Evolutionary conservation across 768 basidiomycete species (phyloP).

Genomic region (Amanita molliuscula): DNA sequence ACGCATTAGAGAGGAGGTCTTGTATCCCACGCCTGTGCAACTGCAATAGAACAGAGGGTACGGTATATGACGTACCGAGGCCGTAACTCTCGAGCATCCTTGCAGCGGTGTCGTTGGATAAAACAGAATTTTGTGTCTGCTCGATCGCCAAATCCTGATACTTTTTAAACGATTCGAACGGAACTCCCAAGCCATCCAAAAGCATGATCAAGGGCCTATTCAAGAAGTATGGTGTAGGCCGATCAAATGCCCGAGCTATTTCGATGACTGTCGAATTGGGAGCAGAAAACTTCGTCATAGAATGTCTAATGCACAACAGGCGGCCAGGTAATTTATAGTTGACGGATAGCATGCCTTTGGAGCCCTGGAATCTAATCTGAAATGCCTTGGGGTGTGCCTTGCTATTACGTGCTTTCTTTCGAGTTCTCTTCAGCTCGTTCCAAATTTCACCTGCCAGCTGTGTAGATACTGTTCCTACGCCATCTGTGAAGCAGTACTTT

Average conservation of each 20-base stretch:
- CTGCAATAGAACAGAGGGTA: conserved; percentile 40
- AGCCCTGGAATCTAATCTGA: conserved; percentile 54
- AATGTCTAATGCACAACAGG: conserved; percentile 41
- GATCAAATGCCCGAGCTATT: conserved; percentile 55
- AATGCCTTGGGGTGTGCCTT: conserved; percentile 36
- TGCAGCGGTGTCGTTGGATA: conserved; percentile 34
- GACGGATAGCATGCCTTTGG: conserved; percentile 55
- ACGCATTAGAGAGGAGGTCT: conserved; percentile 26
- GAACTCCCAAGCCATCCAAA: conserved; percentile 47
- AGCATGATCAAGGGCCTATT: conserved; percentile 66
- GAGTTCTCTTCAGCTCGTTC: conserved; percentile 25
- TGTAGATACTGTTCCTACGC: conserved; percentile 53
- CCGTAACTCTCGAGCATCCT: conserved; percentile 44
- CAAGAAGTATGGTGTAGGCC: conserved; percentile 43
- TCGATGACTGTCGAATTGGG: conserved; percentile 39
- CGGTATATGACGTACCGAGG: conserved; percentile 44
- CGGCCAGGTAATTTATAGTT: conserved; percentile 41
- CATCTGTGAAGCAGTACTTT: conserved; percentile 55
- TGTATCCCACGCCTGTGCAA: conserved; percentile 38
- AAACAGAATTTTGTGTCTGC: conserved; percentile 31
- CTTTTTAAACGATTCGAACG: conserved; percentile 37
- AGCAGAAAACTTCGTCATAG: conserved; percentile 62
- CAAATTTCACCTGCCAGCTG: conserved; percentile 43
- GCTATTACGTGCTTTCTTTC: conserved; percentile 21
- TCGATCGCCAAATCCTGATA: conserved; percentile 43